A percentile compares a stretch with the other conserved stretches of the same genome.
Conservation (phyloP, 345 rosid genomes). For the Aethionema arabicum region DNA sequence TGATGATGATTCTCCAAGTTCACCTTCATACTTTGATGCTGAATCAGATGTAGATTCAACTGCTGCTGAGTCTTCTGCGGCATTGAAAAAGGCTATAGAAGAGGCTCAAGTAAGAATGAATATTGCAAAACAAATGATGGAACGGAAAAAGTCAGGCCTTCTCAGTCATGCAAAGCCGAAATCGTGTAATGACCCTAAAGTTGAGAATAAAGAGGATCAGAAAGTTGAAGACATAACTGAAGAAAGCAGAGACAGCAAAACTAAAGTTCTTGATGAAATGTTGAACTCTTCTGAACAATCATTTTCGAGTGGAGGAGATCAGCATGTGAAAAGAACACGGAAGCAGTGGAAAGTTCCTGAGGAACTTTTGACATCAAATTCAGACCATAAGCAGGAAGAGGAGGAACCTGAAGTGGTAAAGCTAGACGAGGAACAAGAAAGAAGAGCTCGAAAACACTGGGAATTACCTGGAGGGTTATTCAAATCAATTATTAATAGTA, state of each 20-base stretch:
- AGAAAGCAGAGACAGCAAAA: constrained; percentile 37
- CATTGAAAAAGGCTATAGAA: constrained; percentile 79
- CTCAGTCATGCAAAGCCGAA: constrained; percentile 42
- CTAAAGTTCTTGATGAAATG: constrained; percentile 20
- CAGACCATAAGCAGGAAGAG: constrained; percentile 40
- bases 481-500: constrained; percentile 32
- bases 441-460: constrained; percentile 40
- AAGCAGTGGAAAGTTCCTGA: constrained; percentile 36
- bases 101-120: constrained; percentile 78
- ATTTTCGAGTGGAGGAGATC: constrained; percentile 27
- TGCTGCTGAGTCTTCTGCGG: constrained; percentile 91
- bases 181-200: constrained; percentile 36
- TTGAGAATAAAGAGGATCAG: constrained; percentile 33
- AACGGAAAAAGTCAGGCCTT: constrained; percentile 57
- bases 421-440: constrained; percentile 40
- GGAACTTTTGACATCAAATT: constrained; percentile 29
- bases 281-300: constrained; percentile 33
- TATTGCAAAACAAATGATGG: constrained; percentile 76
- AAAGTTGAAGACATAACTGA: constrained; percentile 39
- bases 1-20: constrained; percentile 39
- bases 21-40: constrained; percentile 65
- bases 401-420: constrained; percentile 36
- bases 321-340: constrained; percentile 31
- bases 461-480: constrained; percentile 36
- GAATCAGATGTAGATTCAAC: constrained; percentile 69